These are phyloP conservation scores for Botrytis porri DNA, from an alignment of 2,329 filamentous ascomycete genomes.

Conservation along the genomic window DNA sequence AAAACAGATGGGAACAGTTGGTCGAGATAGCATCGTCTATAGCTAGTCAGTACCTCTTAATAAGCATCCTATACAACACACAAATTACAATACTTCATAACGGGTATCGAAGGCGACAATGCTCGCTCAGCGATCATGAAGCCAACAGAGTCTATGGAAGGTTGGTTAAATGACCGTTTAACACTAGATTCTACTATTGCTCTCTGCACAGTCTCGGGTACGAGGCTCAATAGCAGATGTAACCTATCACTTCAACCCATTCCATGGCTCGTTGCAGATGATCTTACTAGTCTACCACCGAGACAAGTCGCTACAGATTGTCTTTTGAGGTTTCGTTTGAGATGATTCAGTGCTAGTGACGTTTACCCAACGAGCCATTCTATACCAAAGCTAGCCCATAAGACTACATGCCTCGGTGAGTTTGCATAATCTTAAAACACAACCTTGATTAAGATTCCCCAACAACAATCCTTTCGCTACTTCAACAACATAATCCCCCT, in stretches of 20 bases:
- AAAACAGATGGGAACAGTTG: neutral
- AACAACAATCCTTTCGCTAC: too few species aligned
- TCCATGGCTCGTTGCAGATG: neutral
- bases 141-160: neutral
- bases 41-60: neutral
- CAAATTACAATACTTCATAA: neutral
- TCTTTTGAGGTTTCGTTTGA: too few species aligned
- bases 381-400: neutral
- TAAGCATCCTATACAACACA: too few species aligned
- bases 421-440: too few species aligned
- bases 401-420: too few species aligned
- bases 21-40: rapidly evolving
- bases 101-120: neutral
- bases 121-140: neutral
- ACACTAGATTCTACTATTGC: neutral
- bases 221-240: neutral
- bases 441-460: too few species aligned
- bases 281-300: neutral
- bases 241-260: neutral
- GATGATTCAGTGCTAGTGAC: too few species aligned
- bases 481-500: too few species aligned
- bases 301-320: neutral
- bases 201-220: neutral
- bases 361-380: neutral
- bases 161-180: neutral